These are phyloP conservation scores for Aspergillus indologenus DNA, from an alignment of 495 filamentous ascomycete species.

Conservation along the genomic window DNA sequence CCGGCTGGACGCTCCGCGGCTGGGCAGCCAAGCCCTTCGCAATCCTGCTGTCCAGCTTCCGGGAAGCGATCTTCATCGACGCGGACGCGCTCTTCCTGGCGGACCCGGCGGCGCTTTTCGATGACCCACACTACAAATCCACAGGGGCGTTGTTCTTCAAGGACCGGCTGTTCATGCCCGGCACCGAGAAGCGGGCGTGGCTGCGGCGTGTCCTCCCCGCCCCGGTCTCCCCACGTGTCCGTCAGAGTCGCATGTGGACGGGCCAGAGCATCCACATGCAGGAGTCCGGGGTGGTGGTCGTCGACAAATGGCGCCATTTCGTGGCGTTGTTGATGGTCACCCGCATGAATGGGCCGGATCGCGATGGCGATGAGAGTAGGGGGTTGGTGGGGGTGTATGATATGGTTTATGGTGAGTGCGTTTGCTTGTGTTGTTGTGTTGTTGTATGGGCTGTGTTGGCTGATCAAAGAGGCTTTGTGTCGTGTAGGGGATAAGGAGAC, in stretches of 20 bases:
- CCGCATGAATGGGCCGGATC: slow-evolving; percentile 30
- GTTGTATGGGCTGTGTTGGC: too few relatives aligned
- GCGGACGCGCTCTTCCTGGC: slow-evolving; percentile 43
- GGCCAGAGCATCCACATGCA: slow-evolving; percentile 28
- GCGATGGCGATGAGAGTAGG: slow-evolving; percentile 19
- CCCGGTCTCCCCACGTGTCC: slow-evolving; percentile 19
- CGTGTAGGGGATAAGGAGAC: slow-evolving; percentile 28
- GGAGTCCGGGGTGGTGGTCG: slow-evolving; percentile 30
- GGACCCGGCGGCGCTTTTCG: slow-evolving; percentile 41
- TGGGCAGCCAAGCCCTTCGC: slow-evolving; percentile 42
- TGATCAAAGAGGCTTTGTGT: background rate
- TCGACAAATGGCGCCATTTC: slow-evolving; percentile 29
- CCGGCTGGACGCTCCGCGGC: slow-evolving; percentile 22
- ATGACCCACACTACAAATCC: slow-evolving; percentile 21
- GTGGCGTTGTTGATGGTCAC: slow-evolving; percentile 26
- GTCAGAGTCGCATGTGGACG: slow-evolving; percentile 22
- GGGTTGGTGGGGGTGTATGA: slow-evolving; percentile 22
- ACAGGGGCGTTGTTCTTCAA: slow-evolving; percentile 41
- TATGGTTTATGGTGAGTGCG: slow-evolving; percentile 28
- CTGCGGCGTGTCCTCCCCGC: slow-evolving; percentile 19
- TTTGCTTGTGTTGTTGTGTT: background rate
- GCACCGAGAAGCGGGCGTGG: slow-evolving; percentile 18
- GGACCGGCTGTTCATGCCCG: slow-evolving; percentile 31
- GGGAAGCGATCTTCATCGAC: slow-evolving; percentile 51
- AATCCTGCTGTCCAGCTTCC: slow-evolving; percentile 48